Base-by-base conservation (phyloP, 352 stramenopile genomes). In the Sclerospora graminicola region DNA sequence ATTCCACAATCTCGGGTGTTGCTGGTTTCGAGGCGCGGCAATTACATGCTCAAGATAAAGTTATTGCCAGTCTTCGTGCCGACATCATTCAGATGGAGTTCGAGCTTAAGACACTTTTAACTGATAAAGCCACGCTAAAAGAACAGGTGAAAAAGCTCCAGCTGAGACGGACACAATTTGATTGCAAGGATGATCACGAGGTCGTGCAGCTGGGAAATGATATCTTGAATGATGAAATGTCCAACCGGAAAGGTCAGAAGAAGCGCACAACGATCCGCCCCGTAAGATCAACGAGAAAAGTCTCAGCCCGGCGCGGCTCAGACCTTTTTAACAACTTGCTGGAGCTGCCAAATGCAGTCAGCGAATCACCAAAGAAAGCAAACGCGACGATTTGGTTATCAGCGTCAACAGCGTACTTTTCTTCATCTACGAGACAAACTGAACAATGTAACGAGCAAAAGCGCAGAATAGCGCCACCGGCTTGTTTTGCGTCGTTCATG, bases 61-160 rank as follows among this genome's bases (percentile, higher is more conserved):
- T 70, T 30, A 83, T 83, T 34, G 33, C 51, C 28, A 81, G 66
- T 45, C 53, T 86, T 24, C 63, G 73, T 2, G 60, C 62, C 27
- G 68, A 83, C 41, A 32, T 86, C 9, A 34, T 79, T 31, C 63
- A 82, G 37, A 80, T n/a, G n/a, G n/a, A n/a, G n/a, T n/a, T n/a
- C n/a, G n/a, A n/a, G n/a, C n/a, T n/a, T n/a, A n/a, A n/a, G n/a
- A n/a, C n/a, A n/a, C n/a, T n/a, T n/a, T n/a, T n/a, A n/a, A n/a
- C n/a, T n/a, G n/a, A n/a, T n/a, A n/a, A n/a, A n/a, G n/a, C n/a
- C n/a, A n/a, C n/a, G n/a, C n/a, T n/a, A n/a, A n/a, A n/a, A n/a
- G n/a, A n/a, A n/a, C n/a, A n/a, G n/a, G n/a, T n/a, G n/a, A n/a
- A n/a, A n/a, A n/a, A n/a, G n/a, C n/a, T n/a, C n/a, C n/a, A n/a